Conservation (phyloP, 2,329 filamentous ascomycete species). For the Fusarium tuaranense region DNA sequence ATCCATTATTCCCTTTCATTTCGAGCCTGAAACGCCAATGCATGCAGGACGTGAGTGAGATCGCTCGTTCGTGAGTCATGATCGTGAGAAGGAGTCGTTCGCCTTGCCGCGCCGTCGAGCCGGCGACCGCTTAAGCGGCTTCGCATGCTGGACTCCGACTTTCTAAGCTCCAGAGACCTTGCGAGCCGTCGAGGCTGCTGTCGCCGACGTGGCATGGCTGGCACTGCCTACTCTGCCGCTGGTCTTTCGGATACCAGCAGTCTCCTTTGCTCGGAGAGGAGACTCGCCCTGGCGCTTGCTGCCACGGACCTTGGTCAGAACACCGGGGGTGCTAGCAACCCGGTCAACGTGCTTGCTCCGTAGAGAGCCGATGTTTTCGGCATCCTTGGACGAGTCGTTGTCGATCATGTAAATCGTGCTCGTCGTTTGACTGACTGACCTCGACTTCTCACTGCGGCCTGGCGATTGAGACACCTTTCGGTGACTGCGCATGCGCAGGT, state of each 20-base stretch:
- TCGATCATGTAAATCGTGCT: slow-evolving; percentile 75
- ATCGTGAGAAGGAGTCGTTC: slow-evolving; percentile 53
- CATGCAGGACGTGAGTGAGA: slow-evolving; percentile 58
- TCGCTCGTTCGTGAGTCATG: slow-evolving; percentile 56
- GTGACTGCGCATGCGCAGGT: slow-evolving; percentile 78
- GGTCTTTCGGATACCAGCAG: slow-evolving; percentile 71
- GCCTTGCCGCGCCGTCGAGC: slow-evolving; percentile 33
- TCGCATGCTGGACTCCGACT: slow-evolving; percentile 34
- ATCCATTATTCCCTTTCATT: slow-evolving; percentile 32
- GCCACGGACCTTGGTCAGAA: slow-evolving; percentile 74
- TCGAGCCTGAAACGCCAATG: slow-evolving; percentile 54
- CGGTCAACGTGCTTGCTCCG: slow-evolving; percentile 71
- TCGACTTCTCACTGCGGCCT: slow-evolving; percentile 69
- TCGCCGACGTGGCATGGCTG: slow-evolving; percentile 56
- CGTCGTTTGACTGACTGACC: slow-evolving; percentile 82
- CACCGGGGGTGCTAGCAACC: slow-evolving; percentile 65
- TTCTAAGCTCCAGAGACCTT: slow-evolving; percentile 64
- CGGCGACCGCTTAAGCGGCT: slow-evolving; percentile 31
- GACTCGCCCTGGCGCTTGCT: slow-evolving; percentile 66
- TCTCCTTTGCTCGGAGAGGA: slow-evolving; percentile 63
- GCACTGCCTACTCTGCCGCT: slow-evolving; percentile 74
- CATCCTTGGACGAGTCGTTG: slow-evolving; percentile 76
- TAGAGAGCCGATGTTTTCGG: slow-evolving; percentile 74
- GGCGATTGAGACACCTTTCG: slow-evolving; percentile 75
- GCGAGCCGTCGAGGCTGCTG: slow-evolving; percentile 58